These are phyloP conservation scores for Chloris gayana DNA, from an alignment of 176 grass and related monocot species.

Conservation along the genomic window DNA sequence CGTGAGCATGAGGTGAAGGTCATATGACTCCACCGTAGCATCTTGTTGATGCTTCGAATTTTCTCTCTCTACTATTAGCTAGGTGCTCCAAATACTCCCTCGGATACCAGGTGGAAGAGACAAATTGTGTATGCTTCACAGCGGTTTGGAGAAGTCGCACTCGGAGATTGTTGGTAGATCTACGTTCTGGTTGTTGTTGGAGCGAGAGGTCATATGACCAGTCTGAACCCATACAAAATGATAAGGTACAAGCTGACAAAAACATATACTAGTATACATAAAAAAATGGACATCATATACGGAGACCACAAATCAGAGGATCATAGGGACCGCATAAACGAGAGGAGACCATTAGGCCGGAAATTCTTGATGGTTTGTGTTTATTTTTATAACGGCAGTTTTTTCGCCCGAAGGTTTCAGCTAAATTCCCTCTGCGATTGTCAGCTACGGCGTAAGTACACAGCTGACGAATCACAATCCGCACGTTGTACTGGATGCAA, in stretches of 20 bases:
- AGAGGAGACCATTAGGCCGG: neutral
- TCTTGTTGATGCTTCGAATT: neutral
- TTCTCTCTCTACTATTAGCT: neutral
- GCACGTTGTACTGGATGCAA: neutral
- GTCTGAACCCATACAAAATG: neutral
- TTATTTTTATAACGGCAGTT: too few relatives aligned
- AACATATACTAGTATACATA: too few relatives aligned
- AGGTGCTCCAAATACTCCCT: neutral
- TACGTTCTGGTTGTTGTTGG: neutral
- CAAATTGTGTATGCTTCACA: neutral
- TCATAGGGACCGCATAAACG: neutral
- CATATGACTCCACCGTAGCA: conserved; percentile 6
- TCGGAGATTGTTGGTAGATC: neutral
- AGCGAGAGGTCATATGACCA: neutral
- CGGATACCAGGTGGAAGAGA: neutral
- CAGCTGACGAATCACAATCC: too few relatives aligned
- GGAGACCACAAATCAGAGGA: neutral
- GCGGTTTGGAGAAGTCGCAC: neutral
- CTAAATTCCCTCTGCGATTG: neutral
- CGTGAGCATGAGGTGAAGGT: neutral
- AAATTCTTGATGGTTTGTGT: too few relatives aligned
- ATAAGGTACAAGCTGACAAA: neutral
- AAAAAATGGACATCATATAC: neutral
- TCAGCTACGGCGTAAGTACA: neutral
- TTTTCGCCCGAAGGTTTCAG: neutral